phyloP scores from a whole-genome alignment of 129 eudicot genomes.

The Gnaphalium uliginosum region DNA sequence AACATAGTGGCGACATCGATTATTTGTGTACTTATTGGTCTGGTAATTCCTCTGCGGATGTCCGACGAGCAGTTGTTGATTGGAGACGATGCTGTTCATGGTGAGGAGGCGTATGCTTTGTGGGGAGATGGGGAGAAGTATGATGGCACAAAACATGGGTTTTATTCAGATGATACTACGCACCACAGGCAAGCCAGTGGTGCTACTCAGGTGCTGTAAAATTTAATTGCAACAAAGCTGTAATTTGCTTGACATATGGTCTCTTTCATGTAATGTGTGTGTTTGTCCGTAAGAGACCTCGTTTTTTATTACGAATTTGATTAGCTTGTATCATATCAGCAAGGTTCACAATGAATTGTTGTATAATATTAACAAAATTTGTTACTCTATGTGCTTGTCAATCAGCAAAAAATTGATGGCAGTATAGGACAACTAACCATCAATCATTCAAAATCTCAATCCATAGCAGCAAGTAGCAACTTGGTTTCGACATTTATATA shows the following conservation, averaged over 20 bases:
- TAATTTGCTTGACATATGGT: constrained; percentile 10
- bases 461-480: not conserved
- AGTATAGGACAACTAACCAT: not conserved
- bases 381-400: not conserved
- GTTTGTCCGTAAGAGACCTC: constrained; percentile 1
- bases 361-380: not conserved
- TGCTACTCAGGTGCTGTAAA: constrained; percentile 48
- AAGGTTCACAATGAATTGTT: not conserved
- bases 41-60: constrained; percentile 55
- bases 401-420: not conserved
- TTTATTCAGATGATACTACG: constrained; percentile 35
- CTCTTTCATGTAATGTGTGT: not conserved
- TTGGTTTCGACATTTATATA: not conserved
- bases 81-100: constrained; percentile 79
- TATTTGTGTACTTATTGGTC: constrained; percentile 41
- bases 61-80: constrained; percentile 57
- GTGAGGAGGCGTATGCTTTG: constrained; percentile 74
- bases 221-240: not conserved
- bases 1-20: constrained; percentile 54
- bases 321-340: not conserved
- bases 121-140: constrained; percentile 82
- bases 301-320: not conserved
- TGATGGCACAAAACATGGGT: constrained; percentile 50
- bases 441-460: not conserved
- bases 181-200: constrained; percentile 38